Evolutionary conservation across 352 stramenopile species (phyloP).

Genomic region (Pelagophyceae sp.): DNA sequence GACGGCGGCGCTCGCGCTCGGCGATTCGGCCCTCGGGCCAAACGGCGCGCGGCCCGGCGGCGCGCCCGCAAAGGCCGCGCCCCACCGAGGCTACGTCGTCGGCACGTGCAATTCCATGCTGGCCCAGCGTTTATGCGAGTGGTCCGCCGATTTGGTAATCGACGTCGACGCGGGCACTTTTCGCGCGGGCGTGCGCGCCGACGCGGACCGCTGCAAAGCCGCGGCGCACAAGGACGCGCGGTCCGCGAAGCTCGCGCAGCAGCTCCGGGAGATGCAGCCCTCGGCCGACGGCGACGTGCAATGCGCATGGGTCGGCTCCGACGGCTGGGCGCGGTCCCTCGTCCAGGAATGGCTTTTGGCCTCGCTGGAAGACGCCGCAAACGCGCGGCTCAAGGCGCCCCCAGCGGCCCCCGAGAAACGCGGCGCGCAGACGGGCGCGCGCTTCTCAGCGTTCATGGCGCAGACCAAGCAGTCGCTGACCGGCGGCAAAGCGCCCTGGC

Average conservation of each 20-base stretch:
- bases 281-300: neutral
- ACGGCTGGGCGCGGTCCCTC: neutral
- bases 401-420: neutral
- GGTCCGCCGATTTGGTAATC: neutral
- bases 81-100: neutral
- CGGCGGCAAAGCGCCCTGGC: neutral
- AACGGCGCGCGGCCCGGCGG: neutral
- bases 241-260: neutral
- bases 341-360: neutral
- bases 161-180: conserved; percentile 1
- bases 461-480: neutral
- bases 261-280: neutral
- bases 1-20: no score
- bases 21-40: no score
- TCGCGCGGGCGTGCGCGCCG: neutral
- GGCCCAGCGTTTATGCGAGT: neutral
- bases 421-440: neutral
- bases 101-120: conserved; percentile 14
- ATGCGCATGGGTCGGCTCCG: neutral
- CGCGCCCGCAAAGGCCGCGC: neutral
- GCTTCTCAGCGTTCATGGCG: neutral
- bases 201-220: neutral
- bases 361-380: neutral
- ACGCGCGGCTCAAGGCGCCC: neutral
- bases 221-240: neutral